Conservation (phyloP, 2,329 filamentous ascomycete species). For the Paramyrothecium roridum region DNA sequence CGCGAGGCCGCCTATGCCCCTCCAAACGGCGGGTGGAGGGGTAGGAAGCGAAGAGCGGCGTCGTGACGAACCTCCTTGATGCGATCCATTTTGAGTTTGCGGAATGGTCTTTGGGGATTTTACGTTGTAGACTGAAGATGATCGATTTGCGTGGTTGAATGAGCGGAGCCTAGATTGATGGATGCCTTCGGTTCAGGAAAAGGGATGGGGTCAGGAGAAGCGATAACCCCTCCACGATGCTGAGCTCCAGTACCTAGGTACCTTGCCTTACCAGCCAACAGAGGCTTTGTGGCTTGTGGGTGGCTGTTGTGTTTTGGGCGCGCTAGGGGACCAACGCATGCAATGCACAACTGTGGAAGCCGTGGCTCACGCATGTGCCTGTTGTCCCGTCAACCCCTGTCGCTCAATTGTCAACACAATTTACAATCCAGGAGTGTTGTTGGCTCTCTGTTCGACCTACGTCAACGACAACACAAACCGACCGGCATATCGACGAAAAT, state of each 20-base stretch:
- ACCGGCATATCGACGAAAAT: conserved; percentile 38
- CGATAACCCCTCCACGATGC: conserved; percentile 16
- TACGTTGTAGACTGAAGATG: conserved; percentile 12
- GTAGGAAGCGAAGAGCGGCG: conserved; percentile 14
- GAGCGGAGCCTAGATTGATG: conserved; percentile 26
- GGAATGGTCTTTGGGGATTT: conserved; percentile 10
- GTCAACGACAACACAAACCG: background rate
- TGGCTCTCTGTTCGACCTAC: background rate
- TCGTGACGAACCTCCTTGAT: conserved; percentile 75
- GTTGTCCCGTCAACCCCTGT: conserved; percentile 26
- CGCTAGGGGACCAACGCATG: no score
- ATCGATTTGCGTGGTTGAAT: conserved; percentile 23
- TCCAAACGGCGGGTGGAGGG: conserved; percentile 27
- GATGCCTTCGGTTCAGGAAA: conserved; percentile 30
- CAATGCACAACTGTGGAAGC: background rate
- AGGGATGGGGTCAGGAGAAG: conserved; percentile 24
- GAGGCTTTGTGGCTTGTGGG: conserved; percentile 23
- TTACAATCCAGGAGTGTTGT: background rate
- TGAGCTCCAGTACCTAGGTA: conserved; percentile 9
- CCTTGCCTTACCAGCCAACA: no score
- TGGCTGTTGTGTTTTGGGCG: background rate
- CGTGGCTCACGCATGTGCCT: conserved; percentile 3
- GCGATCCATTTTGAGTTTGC: conserved; percentile 66
- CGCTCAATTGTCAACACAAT: conserved; percentile 3
- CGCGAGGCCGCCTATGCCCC: conserved; percentile 15